Evolutionary conservation across 495 filamentous ascomycete species (phyloP), one percentile per base, ranked within the genome.

Genomic region (Talaromyces adpressus): DNA sequence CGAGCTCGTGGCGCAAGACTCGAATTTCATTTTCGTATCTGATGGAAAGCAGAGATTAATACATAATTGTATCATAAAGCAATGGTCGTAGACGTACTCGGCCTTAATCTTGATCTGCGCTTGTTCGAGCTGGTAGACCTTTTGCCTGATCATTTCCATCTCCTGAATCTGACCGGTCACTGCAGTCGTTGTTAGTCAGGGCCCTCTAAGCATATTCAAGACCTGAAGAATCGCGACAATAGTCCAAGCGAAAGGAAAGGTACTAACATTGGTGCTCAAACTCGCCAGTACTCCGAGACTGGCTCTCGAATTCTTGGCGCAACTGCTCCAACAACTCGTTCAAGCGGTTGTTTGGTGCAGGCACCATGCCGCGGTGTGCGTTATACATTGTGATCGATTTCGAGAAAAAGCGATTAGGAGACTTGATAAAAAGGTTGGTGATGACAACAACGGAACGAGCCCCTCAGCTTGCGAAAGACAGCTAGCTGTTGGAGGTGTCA

Each of bases 11-110:
- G 69, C 87, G 89, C 71, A 98, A 82, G 66, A 90, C 84, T 65
- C 81, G 76, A 64, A 98, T 88, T 66, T 98, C 93, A 36, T 94
- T 90, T 67, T 98, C 94, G 72, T 98, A 98, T 68, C 95, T 98
- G 68, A 57, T 61, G 11, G 3, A 51, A 2, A 23, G 56, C 34
- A 54, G 56, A n/a, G n/a, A 23, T 61, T 20, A 22, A 45, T 18
- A 18, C n/a, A 66, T 29, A 36, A 57, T 61, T 62, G 3, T 52
- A 67, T 49, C 39, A 36, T 64, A 27, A 8, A 27, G 47, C 3
- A 27, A 8, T 22, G 20, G 16, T 8, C 1, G 12, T 11, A 2
- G 39, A 72, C 87, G 72, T 81, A 98, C 94, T 96, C 96, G 72
- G 84, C 79, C 79, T 97, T 98, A 72, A 97, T 88, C 20, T 82